phyloP scores from a whole-genome alignment of 1,139 yeast species.

The Suhomyces guaymorum region DNA sequence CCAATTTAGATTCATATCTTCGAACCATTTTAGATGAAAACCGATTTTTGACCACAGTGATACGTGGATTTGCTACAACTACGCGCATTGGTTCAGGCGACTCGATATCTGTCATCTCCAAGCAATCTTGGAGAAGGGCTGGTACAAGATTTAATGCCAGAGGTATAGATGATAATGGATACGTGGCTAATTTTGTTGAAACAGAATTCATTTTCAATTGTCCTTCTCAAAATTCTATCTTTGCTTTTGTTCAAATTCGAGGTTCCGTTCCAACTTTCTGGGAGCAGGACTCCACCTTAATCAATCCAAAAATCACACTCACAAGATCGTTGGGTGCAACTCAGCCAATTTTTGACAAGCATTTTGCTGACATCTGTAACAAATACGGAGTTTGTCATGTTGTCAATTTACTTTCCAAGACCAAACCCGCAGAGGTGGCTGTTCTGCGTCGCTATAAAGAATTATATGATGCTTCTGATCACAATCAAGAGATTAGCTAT shows the following conservation, averaged over 20 bases:
- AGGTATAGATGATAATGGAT: conserved; percentile 94
- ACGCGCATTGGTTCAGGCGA: conserved; percentile 56
- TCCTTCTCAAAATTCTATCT: conserved; percentile 47
- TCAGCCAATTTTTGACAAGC: conserved; percentile 83
- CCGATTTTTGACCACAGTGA: conserved; percentile 84
- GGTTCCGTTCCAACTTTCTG: conserved; percentile 97
- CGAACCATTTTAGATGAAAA: conserved; percentile 66
- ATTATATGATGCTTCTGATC: conserved; percentile 48
- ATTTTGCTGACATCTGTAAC: conserved; percentile 66
- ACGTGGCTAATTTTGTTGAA: conserved; percentile 95
- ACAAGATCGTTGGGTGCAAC: conserved; percentile 91
- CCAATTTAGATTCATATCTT: conserved; percentile 62
- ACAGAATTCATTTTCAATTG: conserved; percentile 67
- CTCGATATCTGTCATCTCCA: conserved; percentile 77
- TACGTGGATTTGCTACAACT: conserved; percentile 92
- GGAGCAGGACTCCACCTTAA: conserved; percentile 91
- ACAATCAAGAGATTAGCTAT: conserved; percentile 52
- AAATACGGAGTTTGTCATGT: conserved; percentile 87
- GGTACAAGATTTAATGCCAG: conserved; percentile 94
- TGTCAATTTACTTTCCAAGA: conserved; percentile 73
- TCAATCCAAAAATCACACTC: conserved; percentile 81
- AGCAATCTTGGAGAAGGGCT: conserved; percentile 94
- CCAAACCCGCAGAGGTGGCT: conserved; percentile 75
- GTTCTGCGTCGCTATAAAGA: conserved; percentile 67
- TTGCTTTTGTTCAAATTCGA: conserved; percentile 81